Evolutionary conservation across 805 yeast genomes (phyloP).

Genomic region (Hanseniaspora valbyensis): DNA sequence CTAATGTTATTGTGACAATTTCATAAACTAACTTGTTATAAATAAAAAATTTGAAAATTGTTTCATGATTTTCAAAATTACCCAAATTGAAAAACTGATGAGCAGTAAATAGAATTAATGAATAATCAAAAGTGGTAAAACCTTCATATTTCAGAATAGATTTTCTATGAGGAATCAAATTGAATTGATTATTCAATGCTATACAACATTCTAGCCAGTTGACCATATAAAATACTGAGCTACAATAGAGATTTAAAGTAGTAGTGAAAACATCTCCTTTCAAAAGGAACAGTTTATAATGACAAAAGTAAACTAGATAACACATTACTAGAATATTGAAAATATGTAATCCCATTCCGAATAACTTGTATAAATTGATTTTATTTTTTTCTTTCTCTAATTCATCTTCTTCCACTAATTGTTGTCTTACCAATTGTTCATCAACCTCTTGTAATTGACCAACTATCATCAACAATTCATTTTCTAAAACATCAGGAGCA

Average conservation of each 20-base stretch:
- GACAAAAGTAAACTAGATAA: neutral
- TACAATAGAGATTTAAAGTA: neutral
- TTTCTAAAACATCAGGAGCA: neutral
- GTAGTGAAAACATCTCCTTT: neutral
- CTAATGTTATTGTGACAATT: constrained; percentile 4
- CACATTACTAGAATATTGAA: neutral
- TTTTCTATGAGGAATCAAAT: constrained; percentile 12
- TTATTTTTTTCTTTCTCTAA: neutral
- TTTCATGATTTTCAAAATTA: neutral
- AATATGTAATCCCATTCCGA: neutral
- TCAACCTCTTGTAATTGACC: neutral
- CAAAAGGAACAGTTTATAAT: neutral
- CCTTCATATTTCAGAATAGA: constrained; percentile 13
- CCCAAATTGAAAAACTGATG: neutral
- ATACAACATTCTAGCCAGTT: constrained; percentile 13
- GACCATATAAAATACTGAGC: constrained; percentile 1
- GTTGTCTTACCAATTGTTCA: neutral
- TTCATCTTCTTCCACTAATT: neutral
- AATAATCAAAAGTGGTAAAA: constrained; percentile 12
- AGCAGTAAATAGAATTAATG: neutral
- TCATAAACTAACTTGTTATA: constrained; percentile 10
- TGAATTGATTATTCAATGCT: constrained; percentile 7
- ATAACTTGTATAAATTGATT: neutral
- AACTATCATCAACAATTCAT: neutral
- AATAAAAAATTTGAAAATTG: constrained; percentile 4